A percentile compares a stretch with the other conserved stretches of the same genome.
phyloP scores from a whole-genome alignment of 306 rosid species.

The Ziziphus jujuba region DNA sequence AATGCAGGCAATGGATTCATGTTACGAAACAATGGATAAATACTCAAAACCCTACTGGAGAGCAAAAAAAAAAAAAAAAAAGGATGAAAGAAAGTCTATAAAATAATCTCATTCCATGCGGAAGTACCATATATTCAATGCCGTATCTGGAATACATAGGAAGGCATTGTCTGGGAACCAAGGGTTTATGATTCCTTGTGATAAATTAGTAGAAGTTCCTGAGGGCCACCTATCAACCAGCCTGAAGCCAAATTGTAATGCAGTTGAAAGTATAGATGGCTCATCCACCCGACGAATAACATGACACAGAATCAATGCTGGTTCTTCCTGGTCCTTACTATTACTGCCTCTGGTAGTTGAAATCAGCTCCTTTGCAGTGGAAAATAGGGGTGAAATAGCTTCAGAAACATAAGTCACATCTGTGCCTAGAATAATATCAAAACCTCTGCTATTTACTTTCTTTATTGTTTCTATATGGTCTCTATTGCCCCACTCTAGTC shows the following conservation, averaged over 20 bases:
- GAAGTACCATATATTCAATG: slow-evolving; percentile 71
- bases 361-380: slow-evolving; percentile 69
- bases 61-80: background rate
- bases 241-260: slow-evolving; percentile 58
- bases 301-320: slow-evolving; percentile 74
- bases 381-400: slow-evolving; percentile 77
- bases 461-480: slow-evolving; percentile 64
- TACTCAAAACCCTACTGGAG: background rate
- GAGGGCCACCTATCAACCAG: slow-evolving; percentile 67
- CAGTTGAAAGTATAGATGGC: slow-evolving; percentile 68
- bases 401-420: slow-evolving; percentile 81
- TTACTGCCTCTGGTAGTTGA: slow-evolving; percentile 31
- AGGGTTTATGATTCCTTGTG: slow-evolving; percentile 40
- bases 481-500: slow-evolving; percentile 72
- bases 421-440: slow-evolving; percentile 79
- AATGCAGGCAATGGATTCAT: background rate
- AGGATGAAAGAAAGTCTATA: background rate
- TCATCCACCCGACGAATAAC: slow-evolving; percentile 74
- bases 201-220: slow-evolving; percentile 25
- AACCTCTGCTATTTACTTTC: slow-evolving; percentile 49
- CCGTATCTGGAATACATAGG: slow-evolving; percentile 50
- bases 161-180: slow-evolving; percentile 62
- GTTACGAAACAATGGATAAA: no score
- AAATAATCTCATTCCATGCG: slow-evolving; percentile 32
- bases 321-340: slow-evolving; percentile 25